Evolutionary conservation across 2,329 filamentous ascomycete genomes (phyloP), one percentile per base, ranked within the genome.

Genomic region (Phyllosticta capitalensis): DNA sequence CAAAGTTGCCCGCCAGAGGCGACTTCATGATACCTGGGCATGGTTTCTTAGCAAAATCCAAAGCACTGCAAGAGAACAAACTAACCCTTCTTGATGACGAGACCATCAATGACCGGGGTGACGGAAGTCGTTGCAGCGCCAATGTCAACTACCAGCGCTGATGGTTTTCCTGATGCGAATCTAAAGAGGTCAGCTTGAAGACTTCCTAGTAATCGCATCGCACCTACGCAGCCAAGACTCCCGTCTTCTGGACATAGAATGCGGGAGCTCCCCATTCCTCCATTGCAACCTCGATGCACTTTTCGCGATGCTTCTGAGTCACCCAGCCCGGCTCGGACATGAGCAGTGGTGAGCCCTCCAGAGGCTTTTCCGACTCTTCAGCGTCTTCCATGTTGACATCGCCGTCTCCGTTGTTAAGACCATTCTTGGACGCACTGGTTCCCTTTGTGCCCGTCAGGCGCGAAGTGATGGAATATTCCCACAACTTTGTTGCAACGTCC

Each of bases 321-420:
- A 96, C 97, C 92, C 92, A 97, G 10, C 90, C 88, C 14, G 92
- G 89, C 75, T 99, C 94, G 0, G 90, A 96, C 83, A 99, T 87
- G 61, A 99, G 80, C 62, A 99, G 78, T 7, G 94, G 95, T 73
- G 89, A 94, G 73, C 97, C 94, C 55, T 87, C 84, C 63, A 99
- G 79, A 7, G 89, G 84, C 75, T 91, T 94, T 60, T 82, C 81
- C 62, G 81, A 81, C 60, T 83, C 81, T 49, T 79, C 84, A 61
- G 85, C 78, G 22, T 76, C 81, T 61, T 90, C 85, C 71, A 82
- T 79, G 51, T 82, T 81, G 56, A 79, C 78, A 30, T 83, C 84
- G 66, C 84, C 79, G 55, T 80, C 77, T 45, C 80, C 79, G 63
- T 92, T 87, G 68, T 94, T 95, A 62, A 92, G 76, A 20, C 89